A percentile compares a stretch with the other conserved stretches of the same genome.
Conservation (phyloP, 257 asterid species). For the Rubia yunnanensis region DNA sequence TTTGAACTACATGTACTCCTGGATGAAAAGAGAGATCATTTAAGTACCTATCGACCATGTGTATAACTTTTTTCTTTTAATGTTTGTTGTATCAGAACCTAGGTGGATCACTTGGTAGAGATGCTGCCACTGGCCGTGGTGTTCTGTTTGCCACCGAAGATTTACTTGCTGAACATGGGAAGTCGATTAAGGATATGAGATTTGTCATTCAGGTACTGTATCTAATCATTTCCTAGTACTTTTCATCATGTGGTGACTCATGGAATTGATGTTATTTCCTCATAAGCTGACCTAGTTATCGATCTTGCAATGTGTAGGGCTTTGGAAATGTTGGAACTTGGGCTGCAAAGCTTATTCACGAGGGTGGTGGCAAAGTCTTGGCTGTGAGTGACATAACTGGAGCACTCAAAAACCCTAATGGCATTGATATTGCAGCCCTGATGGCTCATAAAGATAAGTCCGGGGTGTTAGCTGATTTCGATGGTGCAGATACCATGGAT, state of each 20-base stretch:
- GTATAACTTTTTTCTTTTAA: constrained; percentile 4
- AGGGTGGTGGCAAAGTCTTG: constrained; percentile 73
- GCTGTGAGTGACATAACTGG: constrained; percentile 90
- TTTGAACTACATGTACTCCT: not conserved
- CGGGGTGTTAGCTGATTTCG: constrained; percentile 45
- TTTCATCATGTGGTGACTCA: not conserved
- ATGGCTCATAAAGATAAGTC: constrained; percentile 52
- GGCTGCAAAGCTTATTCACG: constrained; percentile 81
- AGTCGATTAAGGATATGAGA: constrained; percentile 57
- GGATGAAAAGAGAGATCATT: not conserved
- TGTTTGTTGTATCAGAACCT: constrained; percentile 49
- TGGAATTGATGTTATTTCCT: not conserved
- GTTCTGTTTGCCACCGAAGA: constrained; percentile 78
- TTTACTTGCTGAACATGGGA: constrained; percentile 79
- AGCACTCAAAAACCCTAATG: constrained; percentile 53
- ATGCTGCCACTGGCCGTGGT: constrained; percentile 97
- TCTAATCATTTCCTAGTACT: constrained; percentile 1
- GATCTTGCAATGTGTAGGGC: constrained; percentile 35
- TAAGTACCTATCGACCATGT: not conserved
- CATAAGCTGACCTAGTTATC: constrained; percentile 4
- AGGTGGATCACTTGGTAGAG: constrained; percentile 90
- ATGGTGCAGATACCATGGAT: constrained; percentile 62
- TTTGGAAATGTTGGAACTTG: constrained; percentile 92
- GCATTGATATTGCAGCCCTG: constrained; percentile 60
- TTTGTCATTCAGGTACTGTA: constrained; percentile 63